Conservation (phyloP, 2,329 filamentous ascomycete genomes). For the Aspergillus thermomutatus region DNA sequence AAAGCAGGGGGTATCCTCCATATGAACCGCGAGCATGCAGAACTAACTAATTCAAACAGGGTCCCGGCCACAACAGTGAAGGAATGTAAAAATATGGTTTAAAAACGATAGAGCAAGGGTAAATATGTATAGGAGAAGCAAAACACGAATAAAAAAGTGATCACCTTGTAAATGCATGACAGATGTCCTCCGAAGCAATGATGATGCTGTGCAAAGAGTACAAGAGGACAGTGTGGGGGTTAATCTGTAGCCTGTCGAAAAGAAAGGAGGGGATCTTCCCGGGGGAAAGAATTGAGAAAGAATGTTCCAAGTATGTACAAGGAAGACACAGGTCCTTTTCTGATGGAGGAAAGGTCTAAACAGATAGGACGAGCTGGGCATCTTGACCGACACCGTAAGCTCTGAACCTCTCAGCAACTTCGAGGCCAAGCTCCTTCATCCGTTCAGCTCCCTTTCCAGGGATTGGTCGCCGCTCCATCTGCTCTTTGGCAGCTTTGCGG, state of each 20-base stretch:
- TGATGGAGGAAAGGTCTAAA: slow-evolving; percentile 43
- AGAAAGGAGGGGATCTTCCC: slow-evolving; percentile 10
- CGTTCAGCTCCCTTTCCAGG: slow-evolving; percentile 87
- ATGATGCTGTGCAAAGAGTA: slow-evolving; percentile 3
- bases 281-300: not conserved
- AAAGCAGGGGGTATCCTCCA: slow-evolving; percentile 31
- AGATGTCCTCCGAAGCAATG: slow-evolving; percentile 18
- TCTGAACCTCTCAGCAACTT: slow-evolving; percentile 79
- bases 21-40: slow-evolving; percentile 32
- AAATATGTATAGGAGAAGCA: slow-evolving; percentile 18
- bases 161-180: slow-evolving; percentile 27
- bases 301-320: slow-evolving; percentile 26
- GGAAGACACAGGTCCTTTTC: slow-evolving; percentile 17
- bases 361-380: slow-evolving; percentile 67
- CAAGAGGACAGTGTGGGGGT: slow-evolving; percentile 21
- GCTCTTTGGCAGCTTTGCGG: slow-evolving; percentile 70
- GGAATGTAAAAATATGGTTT: slow-evolving; percentile 13
- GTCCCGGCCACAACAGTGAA: slow-evolving; percentile 15
- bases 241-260: slow-evolving; percentile 15
- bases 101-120: slow-evolving; percentile 7
- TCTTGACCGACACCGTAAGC: slow-evolving; percentile 56
- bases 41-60: slow-evolving; percentile 16
- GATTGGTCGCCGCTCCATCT: slow-evolving; percentile 61
- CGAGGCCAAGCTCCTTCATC: slow-evolving; percentile 87
- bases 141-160: slow-evolving; percentile 16